Conservation (phyloP, 805 yeast species). For the Lachancea quebecensis region DNA sequence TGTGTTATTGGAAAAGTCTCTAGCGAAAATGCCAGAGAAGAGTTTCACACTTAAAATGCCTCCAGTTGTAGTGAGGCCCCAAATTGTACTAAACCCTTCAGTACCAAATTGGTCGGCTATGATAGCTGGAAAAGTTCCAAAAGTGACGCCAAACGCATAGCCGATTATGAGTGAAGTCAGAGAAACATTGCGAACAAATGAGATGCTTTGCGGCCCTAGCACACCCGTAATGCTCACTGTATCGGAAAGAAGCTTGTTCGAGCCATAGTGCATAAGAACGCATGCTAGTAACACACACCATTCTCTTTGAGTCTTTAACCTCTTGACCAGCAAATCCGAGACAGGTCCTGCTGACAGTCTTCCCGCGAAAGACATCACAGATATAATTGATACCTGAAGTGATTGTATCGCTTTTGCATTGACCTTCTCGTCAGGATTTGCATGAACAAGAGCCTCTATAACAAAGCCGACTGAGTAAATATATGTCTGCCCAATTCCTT, state of each 20-base stretch:
- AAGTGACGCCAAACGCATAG: constrained; percentile 58
- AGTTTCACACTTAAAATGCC: constrained; percentile 50
- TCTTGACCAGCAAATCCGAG: constrained; percentile 53
- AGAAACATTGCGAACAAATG: constrained; percentile 37
- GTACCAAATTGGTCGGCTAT: constrained; percentile 70
- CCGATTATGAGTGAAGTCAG: constrained; percentile 53
- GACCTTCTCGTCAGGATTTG: constrained; percentile 18
- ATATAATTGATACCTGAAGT: constrained; percentile 59
- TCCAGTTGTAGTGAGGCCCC: constrained; percentile 73
- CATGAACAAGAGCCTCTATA: constrained; percentile 42
- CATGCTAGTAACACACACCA: constrained; percentile 53
- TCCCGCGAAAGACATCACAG: constrained; percentile 60
- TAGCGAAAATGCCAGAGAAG: constrained; percentile 51
- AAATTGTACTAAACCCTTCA: constrained; percentile 58
- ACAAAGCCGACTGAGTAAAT: constrained; percentile 69
- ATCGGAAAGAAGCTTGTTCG: constrained; percentile 34
- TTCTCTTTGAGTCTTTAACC: constrained; percentile 47
- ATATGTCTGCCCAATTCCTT: constrained; percentile 66
- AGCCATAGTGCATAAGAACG: constrained; percentile 24
- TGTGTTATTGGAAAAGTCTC: constrained; percentile 41
- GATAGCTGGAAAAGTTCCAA: constrained; percentile 71
- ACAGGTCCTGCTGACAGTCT: constrained; percentile 58
- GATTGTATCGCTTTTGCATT: constrained; percentile 51
- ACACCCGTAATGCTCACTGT: constrained; percentile 25
- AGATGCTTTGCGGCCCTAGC: not conserved